These are phyloP conservation scores for Avicennia marina DNA, from an alignment of 257 asterid species.

Conservation along the genomic window DNA sequence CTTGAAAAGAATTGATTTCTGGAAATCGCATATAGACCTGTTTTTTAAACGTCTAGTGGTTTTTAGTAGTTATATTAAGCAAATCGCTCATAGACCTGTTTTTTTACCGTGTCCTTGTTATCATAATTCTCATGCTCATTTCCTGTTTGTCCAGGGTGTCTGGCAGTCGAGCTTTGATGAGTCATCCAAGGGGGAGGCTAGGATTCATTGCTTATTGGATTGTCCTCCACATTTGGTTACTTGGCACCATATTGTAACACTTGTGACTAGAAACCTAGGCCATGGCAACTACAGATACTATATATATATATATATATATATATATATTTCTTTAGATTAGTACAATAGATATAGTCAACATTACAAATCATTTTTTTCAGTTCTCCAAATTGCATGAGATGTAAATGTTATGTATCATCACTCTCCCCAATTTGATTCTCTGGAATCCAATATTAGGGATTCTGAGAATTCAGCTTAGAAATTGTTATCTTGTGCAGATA, in stretches of 20 bases:
- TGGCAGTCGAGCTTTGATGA: constrained; percentile 81
- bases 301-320: background rate
- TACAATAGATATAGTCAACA: constrained; percentile 26
- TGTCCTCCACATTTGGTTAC: constrained; percentile 73
- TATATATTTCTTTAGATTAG: constrained; percentile 18
- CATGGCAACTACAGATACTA: constrained; percentile 5
- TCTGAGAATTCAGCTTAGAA: constrained; percentile 35
- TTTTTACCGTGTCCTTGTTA: too few species aligned
- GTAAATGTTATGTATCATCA: constrained; percentile 30
- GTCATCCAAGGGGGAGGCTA: constrained; percentile 85
- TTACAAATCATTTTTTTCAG: constrained; percentile 12
- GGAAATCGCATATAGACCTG: background rate
- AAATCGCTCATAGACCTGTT: too few species aligned
- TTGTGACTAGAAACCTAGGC: too few species aligned
- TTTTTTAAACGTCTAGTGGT: too few species aligned
- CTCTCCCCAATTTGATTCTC: constrained; percentile 44
- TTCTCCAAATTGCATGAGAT: constrained; percentile 18
- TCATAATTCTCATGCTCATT: constrained; percentile 13
- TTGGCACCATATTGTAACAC: constrained; percentile 67
- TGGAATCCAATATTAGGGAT: constrained; percentile 55
- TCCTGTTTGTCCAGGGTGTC: constrained; percentile 67
- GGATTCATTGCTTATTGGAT: constrained; percentile 77
- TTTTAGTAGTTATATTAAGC: background rate
- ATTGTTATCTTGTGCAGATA: constrained; percentile 20
- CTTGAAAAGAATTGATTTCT: background rate